A percentile compares a stretch with the other conserved stretches of the same genome.
phyloP scores from a whole-genome alignment of 2,329 filamentous ascomycete species.

The Ascochyta koolunga region DNA sequence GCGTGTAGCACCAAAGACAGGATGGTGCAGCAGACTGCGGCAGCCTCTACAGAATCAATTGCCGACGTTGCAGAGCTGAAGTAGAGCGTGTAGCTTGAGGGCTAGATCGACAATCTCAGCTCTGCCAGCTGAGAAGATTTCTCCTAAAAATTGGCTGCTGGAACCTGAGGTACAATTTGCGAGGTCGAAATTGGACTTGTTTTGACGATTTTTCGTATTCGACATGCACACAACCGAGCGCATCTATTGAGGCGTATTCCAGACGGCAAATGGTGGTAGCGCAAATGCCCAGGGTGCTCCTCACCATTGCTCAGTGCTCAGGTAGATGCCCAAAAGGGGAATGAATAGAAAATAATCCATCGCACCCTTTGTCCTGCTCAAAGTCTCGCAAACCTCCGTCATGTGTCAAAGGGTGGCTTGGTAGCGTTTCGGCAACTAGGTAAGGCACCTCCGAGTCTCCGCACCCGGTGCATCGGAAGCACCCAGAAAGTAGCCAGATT shows the following conservation, averaged over 20 bases:
- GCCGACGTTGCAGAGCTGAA: neutral
- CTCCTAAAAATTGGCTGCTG: neutral
- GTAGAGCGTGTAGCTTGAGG: neutral
- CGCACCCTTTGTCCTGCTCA: slow-evolving; percentile 31
- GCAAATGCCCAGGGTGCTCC: slow-evolving; percentile 6
- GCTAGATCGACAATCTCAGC: neutral
- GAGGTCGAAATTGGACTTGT: neutral
- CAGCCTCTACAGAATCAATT: neutral
- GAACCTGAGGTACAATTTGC: neutral
- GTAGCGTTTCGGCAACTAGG: slow-evolving; percentile 35
- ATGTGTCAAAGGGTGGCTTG: slow-evolving; percentile 36
- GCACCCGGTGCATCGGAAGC: slow-evolving; percentile 29
- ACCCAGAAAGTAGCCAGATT: slow-evolving; percentile 2
- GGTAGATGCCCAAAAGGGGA: slow-evolving; percentile 21
- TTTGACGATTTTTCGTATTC: neutral
- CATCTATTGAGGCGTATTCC: slow-evolving; percentile 5
- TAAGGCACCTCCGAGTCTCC: slow-evolving; percentile 40
- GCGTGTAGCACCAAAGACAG: neutral
- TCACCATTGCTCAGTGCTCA: slow-evolving; percentile 14
- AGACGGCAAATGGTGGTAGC: slow-evolving; percentile 1
- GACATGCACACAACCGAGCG: neutral
- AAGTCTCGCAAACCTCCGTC: slow-evolving; percentile 15
- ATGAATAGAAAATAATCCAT: slow-evolving; percentile 34
- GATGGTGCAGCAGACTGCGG: neutral
- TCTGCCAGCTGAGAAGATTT: too few relatives aligned